Conservation (phyloP, 2,329 filamentous ascomycete genomes). For the Cladosporium sp. region DNA sequence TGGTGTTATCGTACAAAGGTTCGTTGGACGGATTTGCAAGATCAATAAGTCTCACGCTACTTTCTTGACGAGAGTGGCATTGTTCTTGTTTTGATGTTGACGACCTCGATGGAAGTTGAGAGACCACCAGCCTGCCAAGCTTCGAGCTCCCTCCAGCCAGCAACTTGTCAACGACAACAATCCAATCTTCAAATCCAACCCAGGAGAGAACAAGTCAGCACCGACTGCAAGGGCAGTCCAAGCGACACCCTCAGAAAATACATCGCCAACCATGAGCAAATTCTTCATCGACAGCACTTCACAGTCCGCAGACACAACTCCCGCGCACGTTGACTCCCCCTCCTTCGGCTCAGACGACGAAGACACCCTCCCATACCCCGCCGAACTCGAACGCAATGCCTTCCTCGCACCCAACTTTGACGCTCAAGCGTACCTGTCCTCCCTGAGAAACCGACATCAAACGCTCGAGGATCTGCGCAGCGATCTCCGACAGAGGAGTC, state of each 20-base stretch:
- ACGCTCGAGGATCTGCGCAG: conserved; percentile 88
- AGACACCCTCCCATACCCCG: conserved; percentile 77
- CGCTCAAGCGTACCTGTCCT: conserved; percentile 76
- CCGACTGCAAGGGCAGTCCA: no score
- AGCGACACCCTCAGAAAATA: not conserved
- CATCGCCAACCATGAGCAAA: conserved; percentile 40
- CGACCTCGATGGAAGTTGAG: no score
- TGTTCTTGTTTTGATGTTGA: no score
- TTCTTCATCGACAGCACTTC: conserved; percentile 41
- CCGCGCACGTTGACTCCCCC: conserved; percentile 46
- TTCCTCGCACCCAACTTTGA: conserved; percentile 78
- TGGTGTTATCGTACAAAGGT: no score
- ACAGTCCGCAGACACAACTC: conserved; percentile 35
- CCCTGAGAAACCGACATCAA: conserved; percentile 82
- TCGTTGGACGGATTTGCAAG: no score
- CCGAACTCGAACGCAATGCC: conserved; percentile 74
- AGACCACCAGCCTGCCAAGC: no score
- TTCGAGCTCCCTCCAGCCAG: no score
- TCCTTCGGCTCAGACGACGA: conserved; percentile 40
- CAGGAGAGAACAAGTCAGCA: no score
- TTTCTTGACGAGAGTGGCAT: no score
- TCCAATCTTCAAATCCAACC: no score
- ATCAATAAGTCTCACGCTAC: no score
- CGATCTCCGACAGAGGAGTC: conserved; percentile 77
- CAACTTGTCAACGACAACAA: no score